phyloP scores from a whole-genome alignment of 1,284 basidiomycete genomes.

The Ganoderma meredithae region DNA sequence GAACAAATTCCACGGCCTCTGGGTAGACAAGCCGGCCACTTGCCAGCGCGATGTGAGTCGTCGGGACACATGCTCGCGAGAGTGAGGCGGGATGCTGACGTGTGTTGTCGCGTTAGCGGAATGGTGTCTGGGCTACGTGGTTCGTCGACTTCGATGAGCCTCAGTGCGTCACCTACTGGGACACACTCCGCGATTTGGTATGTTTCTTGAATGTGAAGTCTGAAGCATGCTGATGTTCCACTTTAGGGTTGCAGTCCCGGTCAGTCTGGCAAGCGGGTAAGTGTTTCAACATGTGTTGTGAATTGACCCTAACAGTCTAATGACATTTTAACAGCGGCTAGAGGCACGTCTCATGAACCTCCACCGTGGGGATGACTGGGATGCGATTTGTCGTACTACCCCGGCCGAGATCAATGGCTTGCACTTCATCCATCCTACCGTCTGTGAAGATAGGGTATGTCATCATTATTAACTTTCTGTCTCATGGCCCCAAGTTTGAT shows the following conservation, averaged over 20 bases:
- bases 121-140: slow-evolving; percentile 33
- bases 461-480: too few relatives aligned
- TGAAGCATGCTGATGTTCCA: background rate
- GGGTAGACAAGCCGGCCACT: slow-evolving; percentile 24
- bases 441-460: slow-evolving; percentile 30
- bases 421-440: slow-evolving; percentile 19
- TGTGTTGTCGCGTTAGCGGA: background rate
- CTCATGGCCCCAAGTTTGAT: background rate
- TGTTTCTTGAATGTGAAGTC: background rate
- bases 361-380: slow-evolving; percentile 20
- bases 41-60: slow-evolving; percentile 27
- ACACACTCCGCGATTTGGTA: slow-evolving; percentile 24
- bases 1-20: slow-evolving; percentile 25
- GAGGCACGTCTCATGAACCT: slow-evolving; percentile 26
- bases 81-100: background rate
- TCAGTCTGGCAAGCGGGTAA: slow-evolving; percentile 13
- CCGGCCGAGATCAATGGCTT: slow-evolving; percentile 24
- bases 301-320: background rate
- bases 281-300: background rate
- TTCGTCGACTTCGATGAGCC: slow-evolving; percentile 33
- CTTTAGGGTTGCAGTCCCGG: slow-evolving; percentile 25
- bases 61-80: background rate
- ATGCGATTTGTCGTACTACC: slow-evolving; percentile 28
- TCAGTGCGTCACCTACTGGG: slow-evolving; percentile 34
- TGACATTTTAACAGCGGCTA: slow-evolving; percentile 13